Percentiles rank a stretch among this genome's conserved stretches.
Conservation (phyloP, 495 filamentous ascomycete species). For the Neurospora tetraspora region DNA sequence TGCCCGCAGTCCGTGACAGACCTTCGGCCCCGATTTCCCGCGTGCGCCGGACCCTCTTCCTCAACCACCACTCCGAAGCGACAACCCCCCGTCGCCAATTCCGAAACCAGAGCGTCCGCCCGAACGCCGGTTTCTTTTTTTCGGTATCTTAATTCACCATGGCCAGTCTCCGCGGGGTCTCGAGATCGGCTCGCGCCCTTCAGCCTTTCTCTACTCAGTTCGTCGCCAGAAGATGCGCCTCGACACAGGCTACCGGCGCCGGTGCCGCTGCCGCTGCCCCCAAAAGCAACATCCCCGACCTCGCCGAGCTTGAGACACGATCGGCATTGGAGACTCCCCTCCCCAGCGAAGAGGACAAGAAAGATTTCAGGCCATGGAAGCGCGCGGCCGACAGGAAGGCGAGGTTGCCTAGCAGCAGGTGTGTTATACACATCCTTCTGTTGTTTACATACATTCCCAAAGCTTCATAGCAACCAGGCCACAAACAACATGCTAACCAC, state of each 20-base stretch:
- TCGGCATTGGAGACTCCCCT: conserved; percentile 25
- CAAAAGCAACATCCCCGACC: conserved; percentile 3
- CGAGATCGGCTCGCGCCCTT: conserved; percentile 18
- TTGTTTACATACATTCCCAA: too few species aligned
- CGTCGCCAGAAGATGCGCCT: conserved; percentile 25
- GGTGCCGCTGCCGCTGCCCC: background rate
- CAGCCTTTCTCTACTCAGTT: conserved; percentile 12
- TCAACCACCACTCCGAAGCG: background rate
- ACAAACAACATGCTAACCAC: too few species aligned
- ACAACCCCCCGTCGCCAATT: background rate
- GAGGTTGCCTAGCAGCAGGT: conserved; percentile 31
- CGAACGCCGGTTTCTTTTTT: background rate
- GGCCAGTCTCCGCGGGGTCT: conserved; percentile 25
- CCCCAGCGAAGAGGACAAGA: conserved; percentile 23
- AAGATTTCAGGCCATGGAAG: conserved; percentile 30
- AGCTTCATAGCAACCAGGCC: too few species aligned
- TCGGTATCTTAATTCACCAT: conserved; percentile 3
- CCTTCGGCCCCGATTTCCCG: background rate
- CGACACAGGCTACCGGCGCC: conserved; percentile 19
- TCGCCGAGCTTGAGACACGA: conserved; percentile 30
- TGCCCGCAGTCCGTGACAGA: background rate
- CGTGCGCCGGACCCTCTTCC: background rate
- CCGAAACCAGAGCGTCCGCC: background rate
- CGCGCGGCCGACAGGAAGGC: conserved; percentile 31
- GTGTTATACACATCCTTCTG: too few species aligned